Evolutionary conservation across 495 filamentous ascomycete genomes (phyloP).

Genomic region (Corynascus novoguineensis): DNA sequence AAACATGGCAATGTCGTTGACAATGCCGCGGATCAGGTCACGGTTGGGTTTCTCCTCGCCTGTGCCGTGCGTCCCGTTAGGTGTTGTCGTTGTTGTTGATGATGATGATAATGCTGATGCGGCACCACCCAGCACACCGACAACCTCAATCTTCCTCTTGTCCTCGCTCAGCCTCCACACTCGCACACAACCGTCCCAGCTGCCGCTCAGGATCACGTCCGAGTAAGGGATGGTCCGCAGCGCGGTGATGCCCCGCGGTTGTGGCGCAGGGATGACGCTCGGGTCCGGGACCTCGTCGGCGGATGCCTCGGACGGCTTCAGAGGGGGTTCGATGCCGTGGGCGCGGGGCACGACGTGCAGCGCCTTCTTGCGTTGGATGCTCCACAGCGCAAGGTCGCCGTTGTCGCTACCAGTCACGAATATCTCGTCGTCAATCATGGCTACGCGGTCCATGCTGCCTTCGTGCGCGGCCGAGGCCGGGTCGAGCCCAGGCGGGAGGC

Average conservation of each 20-base stretch:
- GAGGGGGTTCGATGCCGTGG: constrained; percentile 71
- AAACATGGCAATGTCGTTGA: constrained; percentile 81
- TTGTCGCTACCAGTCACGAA: constrained; percentile 94
- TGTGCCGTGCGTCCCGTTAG: constrained; percentile 1
- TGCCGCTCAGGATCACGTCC: constrained; percentile 80
- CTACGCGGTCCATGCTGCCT: constrained; percentile 83
- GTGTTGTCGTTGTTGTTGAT: neutral
- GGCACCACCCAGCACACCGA: constrained; percentile 58
- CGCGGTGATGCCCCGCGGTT: constrained; percentile 86
- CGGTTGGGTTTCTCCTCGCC: neutral
- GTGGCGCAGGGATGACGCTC: constrained; percentile 53
- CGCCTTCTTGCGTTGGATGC: constrained; percentile 88
- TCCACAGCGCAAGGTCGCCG: constrained; percentile 82
- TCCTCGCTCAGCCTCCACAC: constrained; percentile 81
- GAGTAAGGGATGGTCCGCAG: constrained; percentile 78
- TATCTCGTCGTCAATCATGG: constrained; percentile 79
- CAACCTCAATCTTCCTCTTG: constrained; percentile 66
- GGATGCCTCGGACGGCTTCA: constrained; percentile 58
- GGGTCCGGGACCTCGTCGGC: constrained; percentile 59
- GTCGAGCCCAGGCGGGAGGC: constrained; percentile 26
- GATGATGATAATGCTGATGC: neutral
- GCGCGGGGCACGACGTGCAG: constrained; percentile 72
- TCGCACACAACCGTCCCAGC: constrained; percentile 85
- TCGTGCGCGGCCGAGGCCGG: constrained; percentile 52
- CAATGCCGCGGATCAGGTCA: constrained; percentile 57